phyloP scores from a whole-genome alignment of 192 early-diverging fungal species.

The Haplosporangium gracile region DNA sequence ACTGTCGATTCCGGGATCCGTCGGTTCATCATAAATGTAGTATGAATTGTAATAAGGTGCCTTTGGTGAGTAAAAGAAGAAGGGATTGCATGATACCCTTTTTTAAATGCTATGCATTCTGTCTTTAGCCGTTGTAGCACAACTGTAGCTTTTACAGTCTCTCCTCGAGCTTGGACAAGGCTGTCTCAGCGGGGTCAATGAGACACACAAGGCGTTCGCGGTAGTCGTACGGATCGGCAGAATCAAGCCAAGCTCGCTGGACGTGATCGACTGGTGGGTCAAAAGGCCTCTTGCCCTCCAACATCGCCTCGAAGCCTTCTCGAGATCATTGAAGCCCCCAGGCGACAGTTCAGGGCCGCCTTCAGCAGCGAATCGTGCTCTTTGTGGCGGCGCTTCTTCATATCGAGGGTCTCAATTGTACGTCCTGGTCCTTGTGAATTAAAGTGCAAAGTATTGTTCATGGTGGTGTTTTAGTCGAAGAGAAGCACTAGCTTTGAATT shows the following conservation, averaged over 20 bases:
- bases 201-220: background rate
- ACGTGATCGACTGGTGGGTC: slow-evolving; percentile 11
- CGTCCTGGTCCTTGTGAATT: background rate
- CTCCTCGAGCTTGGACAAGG: slow-evolving; percentile 15
- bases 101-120: too few relatives aligned
- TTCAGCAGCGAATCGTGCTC: slow-evolving; percentile 5
- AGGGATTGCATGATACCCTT: too few relatives aligned
- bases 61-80: too few relatives aligned
- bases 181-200: slow-evolving; percentile 10
- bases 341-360: background rate
- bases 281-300: slow-evolving; percentile 19
- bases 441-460: background rate
- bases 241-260: slow-evolving; percentile 25
- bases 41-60: too few relatives aligned
- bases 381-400: background rate
- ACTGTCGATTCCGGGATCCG: too few relatives aligned
- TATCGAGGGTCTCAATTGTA: background rate
- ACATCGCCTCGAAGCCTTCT: background rate
- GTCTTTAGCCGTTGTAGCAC: too few relatives aligned
- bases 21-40: too few relatives aligned
- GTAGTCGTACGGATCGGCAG: slow-evolving; percentile 4
- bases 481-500: background rate
- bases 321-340: slow-evolving; percentile 10
- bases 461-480: background rate
- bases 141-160: background rate